These are phyloP conservation scores for Colletotrichum limetticola DNA, from an alignment of 2,329 filamentous ascomycete genomes.

Conservation along the genomic window DNA sequence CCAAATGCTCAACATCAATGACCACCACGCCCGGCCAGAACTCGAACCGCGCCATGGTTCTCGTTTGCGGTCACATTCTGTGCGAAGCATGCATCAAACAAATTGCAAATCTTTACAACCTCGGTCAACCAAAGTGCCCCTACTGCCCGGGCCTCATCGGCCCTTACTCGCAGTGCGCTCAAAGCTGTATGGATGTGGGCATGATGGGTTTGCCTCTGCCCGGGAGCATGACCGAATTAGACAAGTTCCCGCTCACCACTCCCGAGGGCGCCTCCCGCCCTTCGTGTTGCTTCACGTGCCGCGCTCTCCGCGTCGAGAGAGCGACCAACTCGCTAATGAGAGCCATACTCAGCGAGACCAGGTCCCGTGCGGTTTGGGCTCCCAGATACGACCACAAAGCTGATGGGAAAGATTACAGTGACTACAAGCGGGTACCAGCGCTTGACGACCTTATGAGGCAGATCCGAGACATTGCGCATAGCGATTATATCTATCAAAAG, in stretches of 20 bases:
- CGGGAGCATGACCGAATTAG: constrained; percentile 6
- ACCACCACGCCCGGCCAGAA: constrained; percentile 21
- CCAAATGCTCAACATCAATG: constrained; percentile 25
- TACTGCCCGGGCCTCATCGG: constrained; percentile 25
- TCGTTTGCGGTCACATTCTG: constrained; percentile 33
- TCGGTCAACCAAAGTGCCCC: constrained; percentile 24
- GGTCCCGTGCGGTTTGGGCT: constrained; percentile 1
- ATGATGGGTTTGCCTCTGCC: constrained; percentile 18
- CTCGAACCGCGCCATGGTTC: constrained; percentile 7
- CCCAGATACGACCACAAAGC: neutral
- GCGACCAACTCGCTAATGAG: neutral
- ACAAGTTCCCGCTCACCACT: constrained; percentile 16
- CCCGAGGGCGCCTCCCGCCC: constrained; percentile 26
- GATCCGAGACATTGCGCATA: neutral
- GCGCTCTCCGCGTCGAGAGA: constrained; percentile 20
- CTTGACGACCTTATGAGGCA: constrained; percentile 11
- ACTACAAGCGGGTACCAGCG: constrained; percentile 18
- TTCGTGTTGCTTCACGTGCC: constrained; percentile 18
- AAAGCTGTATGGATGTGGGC: constrained; percentile 1
- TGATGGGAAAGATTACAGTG: neutral
- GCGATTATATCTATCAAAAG: neutral
- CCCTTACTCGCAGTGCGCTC: constrained; percentile 12
- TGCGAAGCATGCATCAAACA: constrained; percentile 22
- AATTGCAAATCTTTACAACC: neutral
- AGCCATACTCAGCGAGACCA: constrained; percentile 18